phyloP scores from a whole-genome alignment of 768 basidiomycete genomes.

The Mycena vitilis region DNA sequence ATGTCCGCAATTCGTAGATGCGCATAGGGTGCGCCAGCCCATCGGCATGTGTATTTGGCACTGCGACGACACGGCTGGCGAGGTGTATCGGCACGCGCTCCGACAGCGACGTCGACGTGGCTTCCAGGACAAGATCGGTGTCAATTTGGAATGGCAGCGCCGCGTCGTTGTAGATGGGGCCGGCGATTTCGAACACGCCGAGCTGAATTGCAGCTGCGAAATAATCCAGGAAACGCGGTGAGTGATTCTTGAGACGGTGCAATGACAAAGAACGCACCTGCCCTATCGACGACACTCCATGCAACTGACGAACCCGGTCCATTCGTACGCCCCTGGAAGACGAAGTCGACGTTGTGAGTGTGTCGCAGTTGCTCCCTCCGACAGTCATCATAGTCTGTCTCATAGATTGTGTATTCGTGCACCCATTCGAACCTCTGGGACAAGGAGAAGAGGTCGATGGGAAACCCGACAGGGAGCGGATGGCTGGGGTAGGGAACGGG shows the following conservation, averaged over 20 bases:
- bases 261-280: not conserved
- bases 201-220: conserved; percentile 4
- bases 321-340: conserved; percentile 16
- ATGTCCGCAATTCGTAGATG: conserved; percentile 20
- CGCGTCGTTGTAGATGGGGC: conserved; percentile 7
- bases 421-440: conserved; percentile 18
- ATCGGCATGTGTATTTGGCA: not conserved
- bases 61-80: not conserved
- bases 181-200: conserved; percentile 26
- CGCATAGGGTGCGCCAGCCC: not conserved
- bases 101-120: conserved; percentile 19
- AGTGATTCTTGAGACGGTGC: not conserved
- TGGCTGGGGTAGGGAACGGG: not conserved
- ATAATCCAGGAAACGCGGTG: not conserved
- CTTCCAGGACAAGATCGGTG: conserved; percentile 26
- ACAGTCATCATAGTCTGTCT: too few relatives aligned
- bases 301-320: conserved; percentile 23
- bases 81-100: conserved; percentile 18
- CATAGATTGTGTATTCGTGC: conserved; percentile 13
- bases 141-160: conserved; percentile 17
- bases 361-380: conserved; percentile 14
- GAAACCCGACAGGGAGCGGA: conserved; percentile 25
- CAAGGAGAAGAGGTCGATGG: conserved; percentile 15
- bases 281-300: conserved; percentile 10
- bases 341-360: conserved; percentile 8